Evolutionary conservation across 73 alveolate species (phyloP), one percentile per base, ranked within the genome.

Genomic region (Paramecium sexaurelia): DNA sequence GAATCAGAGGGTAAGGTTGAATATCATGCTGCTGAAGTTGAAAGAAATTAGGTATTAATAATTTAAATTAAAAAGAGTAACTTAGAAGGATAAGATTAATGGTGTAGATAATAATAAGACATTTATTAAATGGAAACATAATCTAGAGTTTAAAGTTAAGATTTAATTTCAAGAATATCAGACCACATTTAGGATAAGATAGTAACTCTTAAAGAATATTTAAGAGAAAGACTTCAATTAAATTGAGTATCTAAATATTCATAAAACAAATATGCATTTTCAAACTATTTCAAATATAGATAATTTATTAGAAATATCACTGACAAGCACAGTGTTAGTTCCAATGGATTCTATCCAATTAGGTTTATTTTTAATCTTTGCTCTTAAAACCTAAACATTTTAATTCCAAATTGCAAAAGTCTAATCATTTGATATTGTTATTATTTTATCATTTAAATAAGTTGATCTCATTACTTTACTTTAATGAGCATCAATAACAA

Each of bases 1-100:
- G 90, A 78, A 78, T 78, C 90, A 15, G 90, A 78, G 41, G 90
- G 73, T 7, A 78, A 78, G n/a, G 90, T 78, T 73, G 56, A 27
- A 7, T 73, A 73, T 73, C 87, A 73, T 37, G 39, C 55, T 7
- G 57, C 57, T 9, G 87, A 73, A 10, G 55, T 73, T 73, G 87
- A 73, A 73, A 73, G 87, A 37, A 73, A 73, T 17, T 35, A 73
- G 15, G 87, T 73, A 73, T 73, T 4, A 35, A 7, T 35, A 29
- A 73, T 73, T 9, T 8, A 29, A n/a, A 73, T 6, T 73, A 73
- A 73, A 6, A 32, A 69, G 87, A 24, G 57, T 15, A 73, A 73
- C 15, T 32, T 73, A 6, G 87, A 73, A 73, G 57, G 55, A 19
- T 37, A 73, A 73, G 87, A 73, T 37, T 73, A 73, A 73, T 73